Evolutionary conservation across 2,329 filamentous ascomycete genomes (phyloP), one percentile per base, ranked within the genome.

Genomic region (Aureobasidium sp.): DNA sequence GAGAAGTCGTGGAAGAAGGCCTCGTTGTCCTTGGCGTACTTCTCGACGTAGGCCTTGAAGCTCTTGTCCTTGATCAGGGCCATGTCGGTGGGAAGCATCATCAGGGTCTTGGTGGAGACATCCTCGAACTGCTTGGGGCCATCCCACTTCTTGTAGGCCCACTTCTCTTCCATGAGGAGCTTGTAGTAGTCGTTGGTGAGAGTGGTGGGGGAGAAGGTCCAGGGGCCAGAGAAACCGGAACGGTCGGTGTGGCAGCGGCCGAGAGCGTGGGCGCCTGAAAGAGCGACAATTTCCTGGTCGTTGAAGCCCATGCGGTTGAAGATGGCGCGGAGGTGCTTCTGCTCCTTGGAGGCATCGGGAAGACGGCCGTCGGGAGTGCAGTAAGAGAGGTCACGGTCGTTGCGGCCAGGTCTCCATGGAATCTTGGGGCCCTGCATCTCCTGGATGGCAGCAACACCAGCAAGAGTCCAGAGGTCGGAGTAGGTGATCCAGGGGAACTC

Each of bases 241-340:
- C 93, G 90, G 77, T 94, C 88, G 9, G 86, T 81, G 82, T 97
- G 94, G 80, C 89, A 95, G 67, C 92, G 90, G 65, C 92, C 92
- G 40, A 96, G 84, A 59, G 90, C 89, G 79, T 96, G 91, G 53
- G 89, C 91, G 68, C 91, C 91, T 27, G 82, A 82, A 59, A 97
- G 84, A 33, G 93, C 94, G 49, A 97, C 93, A 73, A 97, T 97
- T 78, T 97, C 92, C 71, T 89, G 89, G 78, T 99, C 93, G 76
- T 94, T 88, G 83, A 97, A 97, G 68, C 92, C 92, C 93, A 97
- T 97, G 74, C 93, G 91, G 76, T 86, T 85, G 78, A 97, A 99
- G 80, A 97, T 93, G 78, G 85, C 84, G 71, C 94, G 88, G 69
- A 97, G 83, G 78, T 97, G 93, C 72, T 86, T 84, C 65, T 86